Base-by-base conservation (phyloP, 805 yeast species). In the Sungouiozyma ichnusensis region DNA sequence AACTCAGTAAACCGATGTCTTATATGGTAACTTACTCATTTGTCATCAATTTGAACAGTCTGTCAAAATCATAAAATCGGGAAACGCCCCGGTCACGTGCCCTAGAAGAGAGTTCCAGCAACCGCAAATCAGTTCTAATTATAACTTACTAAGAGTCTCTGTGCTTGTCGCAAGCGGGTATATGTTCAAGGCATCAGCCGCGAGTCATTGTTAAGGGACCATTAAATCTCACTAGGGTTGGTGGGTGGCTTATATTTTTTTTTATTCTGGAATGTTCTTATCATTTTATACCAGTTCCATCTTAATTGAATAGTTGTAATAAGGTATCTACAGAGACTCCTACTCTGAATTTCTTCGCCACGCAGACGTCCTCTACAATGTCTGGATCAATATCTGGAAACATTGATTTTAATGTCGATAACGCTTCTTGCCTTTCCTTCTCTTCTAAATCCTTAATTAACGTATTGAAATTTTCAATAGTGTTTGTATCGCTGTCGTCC, bases 381-480 rank as follows among this genome's bases (percentile, higher is more conserved):
- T 75, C 83, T 39, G 66, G 64, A 50, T 85, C 95, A 46, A 86
- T 65, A 36, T 67, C 68, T 0, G 95, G 94, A 59, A 87, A 86
- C 77, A 87, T 82, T 38, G 77, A 77, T 20, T 64, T 63, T 41
- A 86, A 65, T 2, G 74, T 73, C 1, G 62, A 63, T 18, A 72
- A 65, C 2, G 77, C 71, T 35, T 69, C 67, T 16, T 65, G 60
- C 33, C 63, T 67, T 45, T 76, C 79, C 43, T 67, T 58, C 20
- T 60, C 63, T 33, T 66, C 67, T 11, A 67, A 54, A 37, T 66
- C 50, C 31, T 60, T 62, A 1, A 68, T 70, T 20, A 63, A 57
- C 43, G 51, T 57, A 36, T 46, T 27, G 16, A 33, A 38, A 15
- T 18, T 29, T 19, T 38, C 18, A 14, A 36, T 41, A 11, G 29